These are phyloP conservation scores for Fusarium mundagurra DNA, from an alignment of 2,329 filamentous ascomycete genomes.

Conservation along the genomic window DNA sequence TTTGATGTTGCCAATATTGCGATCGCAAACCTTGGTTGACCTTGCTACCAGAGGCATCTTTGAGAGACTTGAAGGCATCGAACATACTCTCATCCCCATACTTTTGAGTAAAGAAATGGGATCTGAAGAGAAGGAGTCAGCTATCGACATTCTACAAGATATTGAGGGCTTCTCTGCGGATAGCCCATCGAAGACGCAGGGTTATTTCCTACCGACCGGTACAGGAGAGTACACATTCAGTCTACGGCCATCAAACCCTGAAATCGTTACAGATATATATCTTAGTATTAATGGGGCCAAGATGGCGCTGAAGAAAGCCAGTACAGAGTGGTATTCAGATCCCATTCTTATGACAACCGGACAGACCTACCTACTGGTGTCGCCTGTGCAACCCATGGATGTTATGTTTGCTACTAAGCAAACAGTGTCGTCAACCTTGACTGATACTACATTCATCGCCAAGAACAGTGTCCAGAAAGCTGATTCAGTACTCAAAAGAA, in stretches of 20 bases:
- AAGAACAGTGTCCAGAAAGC: background rate
- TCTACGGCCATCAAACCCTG: no score
- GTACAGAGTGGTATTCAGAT: background rate
- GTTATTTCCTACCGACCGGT: background rate
- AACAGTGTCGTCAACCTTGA: background rate
- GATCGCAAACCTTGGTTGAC: background rate
- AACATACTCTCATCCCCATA: background rate
- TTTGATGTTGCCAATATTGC: background rate
- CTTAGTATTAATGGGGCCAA: background rate
- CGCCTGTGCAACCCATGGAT: background rate
- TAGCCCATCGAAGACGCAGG: background rate
- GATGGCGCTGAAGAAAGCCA: background rate
- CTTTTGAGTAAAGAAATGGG: background rate
- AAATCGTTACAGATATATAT: no score
- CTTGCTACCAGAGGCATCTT: background rate
- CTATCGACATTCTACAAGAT: background rate
- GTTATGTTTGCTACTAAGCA: background rate
- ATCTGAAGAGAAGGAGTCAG: accelerated
- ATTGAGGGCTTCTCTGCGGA: background rate
- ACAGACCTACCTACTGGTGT: background rate
- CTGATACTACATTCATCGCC: background rate
- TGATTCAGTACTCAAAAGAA: background rate
- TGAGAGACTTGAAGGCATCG: background rate
- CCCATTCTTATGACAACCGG: background rate
- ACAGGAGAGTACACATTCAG: background rate